Base-by-base conservation (phyloP, 1,139 yeast genomes). In the Protomyces gravidus region DNA sequence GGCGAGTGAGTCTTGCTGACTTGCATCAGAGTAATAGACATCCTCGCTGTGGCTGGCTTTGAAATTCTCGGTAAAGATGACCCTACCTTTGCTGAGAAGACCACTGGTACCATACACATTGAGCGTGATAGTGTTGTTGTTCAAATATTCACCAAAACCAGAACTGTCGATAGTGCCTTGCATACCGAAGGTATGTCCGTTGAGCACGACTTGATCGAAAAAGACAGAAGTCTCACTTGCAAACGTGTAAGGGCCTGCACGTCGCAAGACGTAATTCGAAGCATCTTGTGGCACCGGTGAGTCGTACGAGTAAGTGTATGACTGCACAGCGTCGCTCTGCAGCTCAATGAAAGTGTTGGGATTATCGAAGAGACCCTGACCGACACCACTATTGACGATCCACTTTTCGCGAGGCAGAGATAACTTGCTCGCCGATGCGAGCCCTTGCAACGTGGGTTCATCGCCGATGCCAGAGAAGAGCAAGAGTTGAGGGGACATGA, bases 261-360 rank as follows among this genome's bases (percentile, higher is more conserved):
- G 47, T n/a, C 30, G 30, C 11, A 11, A 15, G 2, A 49, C 46
- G 21, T 49, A 49, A 13, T 9, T 21, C 13, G 27, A 30, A 21
- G 45, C 53, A n/a, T 49, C 53, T 21, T 17, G n/a, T 21, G 23
- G 13, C 3, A 9, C 21, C 4, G 53, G 53, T 9, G 15, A 15
- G 11, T 49, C 45, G 28, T 49, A 49, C 32, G 21, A 13, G 32
- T 49, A 49, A 15, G 45, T 33, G 32, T 49, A 49, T n/a, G 53
- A 39, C 21, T 27, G 36, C n/a, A 49, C 45, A 5, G 33, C 23
- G 1, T 13, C 17, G 32, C 45, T 49, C 19, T 21, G 23, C 11
- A 49, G 32, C 46, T 33, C 53, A 19, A 49, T 33, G 32, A 49
- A 39, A n/a, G 53, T 49, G 19, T 49, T 39, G 28, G 50, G 51